A percentile compares a stretch with the other conserved stretches of the same genome.
These are phyloP conservation scores for Pharnaceum exiguum DNA, from an alignment of 148 eudicot species.

Conservation along the genomic window DNA sequence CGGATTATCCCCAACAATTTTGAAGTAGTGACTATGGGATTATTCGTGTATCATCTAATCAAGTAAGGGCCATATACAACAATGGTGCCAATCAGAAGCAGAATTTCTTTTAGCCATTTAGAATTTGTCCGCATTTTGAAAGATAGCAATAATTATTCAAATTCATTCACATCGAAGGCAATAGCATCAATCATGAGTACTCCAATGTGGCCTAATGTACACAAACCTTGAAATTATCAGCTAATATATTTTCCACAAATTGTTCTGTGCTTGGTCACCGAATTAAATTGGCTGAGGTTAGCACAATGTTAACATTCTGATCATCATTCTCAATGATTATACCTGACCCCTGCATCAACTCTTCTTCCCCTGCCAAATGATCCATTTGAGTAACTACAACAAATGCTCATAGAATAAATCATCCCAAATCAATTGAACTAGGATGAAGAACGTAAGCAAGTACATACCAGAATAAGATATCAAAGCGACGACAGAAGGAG, in stretches of 20 bases:
- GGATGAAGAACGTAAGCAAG: background rate
- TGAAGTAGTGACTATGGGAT: too few relatives aligned
- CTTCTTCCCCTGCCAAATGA: conserved; percentile 3
- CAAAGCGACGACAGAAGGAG: conserved; percentile 15
- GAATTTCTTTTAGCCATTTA: too few relatives aligned
- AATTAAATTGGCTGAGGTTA: conserved; percentile 14
- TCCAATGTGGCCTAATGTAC: too few relatives aligned
- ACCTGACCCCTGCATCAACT: conserved; percentile 8
- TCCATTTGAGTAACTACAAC: background rate
- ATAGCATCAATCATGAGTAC: too few relatives aligned
- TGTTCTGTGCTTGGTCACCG: background rate
- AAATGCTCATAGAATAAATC: background rate
- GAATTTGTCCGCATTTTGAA: too few relatives aligned
- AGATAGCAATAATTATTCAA: too few relatives aligned
- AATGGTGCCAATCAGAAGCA: too few relatives aligned
- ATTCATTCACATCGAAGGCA: too few relatives aligned
- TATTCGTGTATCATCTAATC: too few relatives aligned
- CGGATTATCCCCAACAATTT: too few relatives aligned
- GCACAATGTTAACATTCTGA: background rate
- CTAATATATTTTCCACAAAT: background rate
- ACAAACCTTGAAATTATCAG: conserved; percentile 15
- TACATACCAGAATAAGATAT: conserved; percentile 6
- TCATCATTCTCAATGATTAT: conserved; percentile 4
- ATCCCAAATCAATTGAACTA: too few relatives aligned
- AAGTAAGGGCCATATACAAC: too few relatives aligned